Evolutionary conservation across 352 stramenopile species (phyloP).

Genomic region (Pythium vanterpoolii): DNA sequence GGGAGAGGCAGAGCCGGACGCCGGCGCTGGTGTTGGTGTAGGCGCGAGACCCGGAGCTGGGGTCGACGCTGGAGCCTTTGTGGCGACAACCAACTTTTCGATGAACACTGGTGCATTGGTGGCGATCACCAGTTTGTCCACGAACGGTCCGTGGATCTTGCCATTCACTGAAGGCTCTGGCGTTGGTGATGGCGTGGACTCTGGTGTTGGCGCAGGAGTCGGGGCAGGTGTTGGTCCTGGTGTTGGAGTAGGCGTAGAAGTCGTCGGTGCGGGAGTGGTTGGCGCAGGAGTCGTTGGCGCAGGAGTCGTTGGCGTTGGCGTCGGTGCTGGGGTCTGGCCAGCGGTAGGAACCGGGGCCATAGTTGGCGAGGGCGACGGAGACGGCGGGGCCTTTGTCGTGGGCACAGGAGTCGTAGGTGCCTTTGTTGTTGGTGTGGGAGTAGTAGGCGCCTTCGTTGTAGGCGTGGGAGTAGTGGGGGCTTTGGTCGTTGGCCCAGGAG

Average conservation of each 20-base stretch:
- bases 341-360: constrained; percentile 14
- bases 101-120: background rate
- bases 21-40: background rate
- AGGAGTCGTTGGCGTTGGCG: constrained; percentile 3
- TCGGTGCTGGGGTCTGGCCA: background rate
- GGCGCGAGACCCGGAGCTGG: background rate
- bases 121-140: constrained; percentile 2
- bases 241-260: constrained; percentile 13
- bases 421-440: background rate
- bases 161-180: constrained; percentile 1
- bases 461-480: background rate
- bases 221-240: background rate
- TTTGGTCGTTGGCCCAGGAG: too few species aligned
- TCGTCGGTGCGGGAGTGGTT: constrained; percentile 4
- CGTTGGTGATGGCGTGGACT: background rate
- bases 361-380: constrained; percentile 20
- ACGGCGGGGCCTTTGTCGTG: constrained; percentile 12
- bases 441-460: background rate
- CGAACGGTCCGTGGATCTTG: constrained; percentile 6
- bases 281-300: background rate
- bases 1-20: too few species aligned
- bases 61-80: background rate
- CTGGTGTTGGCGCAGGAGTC: background rate
- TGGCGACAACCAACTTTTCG: background rate
- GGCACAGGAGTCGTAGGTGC: background rate